Evolutionary conservation across 257 asterid genomes (phyloP).

Genomic region (Schizonepeta tenuifolia): DNA sequence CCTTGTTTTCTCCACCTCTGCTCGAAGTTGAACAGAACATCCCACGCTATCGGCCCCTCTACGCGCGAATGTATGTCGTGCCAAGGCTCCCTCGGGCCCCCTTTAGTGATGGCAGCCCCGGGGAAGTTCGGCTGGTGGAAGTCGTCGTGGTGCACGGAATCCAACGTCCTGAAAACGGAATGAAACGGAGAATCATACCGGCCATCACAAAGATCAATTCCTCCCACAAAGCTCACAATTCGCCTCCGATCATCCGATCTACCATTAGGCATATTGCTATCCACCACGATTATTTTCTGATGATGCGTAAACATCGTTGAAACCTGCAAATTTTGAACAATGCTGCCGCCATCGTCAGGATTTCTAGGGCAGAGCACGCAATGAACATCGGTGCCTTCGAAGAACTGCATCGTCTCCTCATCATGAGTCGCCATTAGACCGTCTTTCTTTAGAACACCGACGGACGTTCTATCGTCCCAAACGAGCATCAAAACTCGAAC

Average conservation of each 20-base stretch:
- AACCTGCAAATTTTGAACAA: constrained; percentile 70
- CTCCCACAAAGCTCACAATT: constrained; percentile 86
- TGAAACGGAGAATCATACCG: constrained; percentile 84
- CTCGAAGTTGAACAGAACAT: constrained; percentile 77
- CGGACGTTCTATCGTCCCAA: constrained; percentile 92
- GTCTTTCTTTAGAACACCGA: constrained; percentile 65
- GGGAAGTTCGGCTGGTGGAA: constrained; percentile 84
- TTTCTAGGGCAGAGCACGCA: constrained; percentile 81
- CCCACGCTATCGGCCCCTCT: constrained; percentile 94
- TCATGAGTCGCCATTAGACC: constrained; percentile 94
- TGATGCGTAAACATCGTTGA: constrained; percentile 93
- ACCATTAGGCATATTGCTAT: constrained; percentile 56
- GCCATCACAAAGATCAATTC: constrained; percentile 90
- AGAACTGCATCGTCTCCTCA: constrained; percentile 66
- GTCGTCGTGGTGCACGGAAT: constrained; percentile 82
- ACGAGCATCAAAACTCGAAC: constrained; percentile 79
- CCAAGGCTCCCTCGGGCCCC: constrained; percentile 95
- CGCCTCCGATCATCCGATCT: constrained; percentile 50
- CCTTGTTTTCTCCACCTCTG: constrained; percentile 95
- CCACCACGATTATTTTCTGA: constrained; percentile 80
- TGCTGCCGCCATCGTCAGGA: constrained; percentile 85
- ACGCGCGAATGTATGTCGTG: constrained; percentile 81
- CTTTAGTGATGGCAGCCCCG: constrained; percentile 65
- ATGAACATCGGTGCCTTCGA: constrained; percentile 60
- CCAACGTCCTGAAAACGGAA: constrained; percentile 79